Percentiles rank a stretch among this genome's conserved stretches.
phyloP scores from a whole-genome alignment of 2,329 filamentous ascomycete species.

The Cylindrodendrum hubeiense region DNA sequence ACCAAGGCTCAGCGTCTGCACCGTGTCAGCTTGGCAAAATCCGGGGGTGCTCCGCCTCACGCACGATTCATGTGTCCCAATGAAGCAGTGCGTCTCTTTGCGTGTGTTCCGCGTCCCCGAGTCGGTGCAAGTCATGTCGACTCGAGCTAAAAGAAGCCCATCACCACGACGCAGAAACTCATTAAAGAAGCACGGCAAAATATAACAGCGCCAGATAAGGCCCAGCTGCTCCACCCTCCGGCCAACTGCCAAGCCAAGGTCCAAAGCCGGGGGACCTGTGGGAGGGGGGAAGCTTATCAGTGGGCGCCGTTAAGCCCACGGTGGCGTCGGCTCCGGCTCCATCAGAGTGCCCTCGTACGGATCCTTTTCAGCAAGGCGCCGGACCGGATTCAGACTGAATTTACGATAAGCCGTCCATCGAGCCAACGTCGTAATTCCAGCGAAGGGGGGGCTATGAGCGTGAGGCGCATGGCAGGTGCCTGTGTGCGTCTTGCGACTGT shows the following conservation, averaged over 20 bases:
- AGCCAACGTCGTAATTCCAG: conserved; percentile 7
- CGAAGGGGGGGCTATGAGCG: not conserved
- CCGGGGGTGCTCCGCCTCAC: conserved; percentile 25
- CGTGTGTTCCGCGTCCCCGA: not conserved
- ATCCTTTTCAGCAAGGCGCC: conserved; percentile 5
- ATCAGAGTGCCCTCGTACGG: conserved; percentile 14
- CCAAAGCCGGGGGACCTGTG: conserved; percentile 32
- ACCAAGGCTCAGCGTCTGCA: not conserved
- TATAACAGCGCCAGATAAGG: not conserved
- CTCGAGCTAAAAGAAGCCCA: not conserved
- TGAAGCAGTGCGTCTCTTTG: not conserved
- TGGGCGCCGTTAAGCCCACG: conserved; percentile 34
- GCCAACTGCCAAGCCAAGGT: conserved; percentile 2
- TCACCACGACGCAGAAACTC: not conserved
- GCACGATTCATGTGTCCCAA: conserved; percentile 7
- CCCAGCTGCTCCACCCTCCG: not conserved
- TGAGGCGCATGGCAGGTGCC: conserved; percentile 4
- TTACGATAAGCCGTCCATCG: conserved; percentile 35
- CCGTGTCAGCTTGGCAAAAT: conserved; percentile 5
- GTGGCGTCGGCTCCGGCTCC: conserved; percentile 33
- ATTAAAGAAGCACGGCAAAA: not conserved
- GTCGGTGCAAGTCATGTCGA: not conserved
- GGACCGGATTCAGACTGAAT: conserved; percentile 28
- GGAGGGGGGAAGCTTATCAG: conserved; percentile 42
- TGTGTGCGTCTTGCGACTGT: not conserved